These are phyloP conservation scores for Morella rubra DNA, from an alignment of 306 rosid species.

Conservation along the genomic window DNA sequence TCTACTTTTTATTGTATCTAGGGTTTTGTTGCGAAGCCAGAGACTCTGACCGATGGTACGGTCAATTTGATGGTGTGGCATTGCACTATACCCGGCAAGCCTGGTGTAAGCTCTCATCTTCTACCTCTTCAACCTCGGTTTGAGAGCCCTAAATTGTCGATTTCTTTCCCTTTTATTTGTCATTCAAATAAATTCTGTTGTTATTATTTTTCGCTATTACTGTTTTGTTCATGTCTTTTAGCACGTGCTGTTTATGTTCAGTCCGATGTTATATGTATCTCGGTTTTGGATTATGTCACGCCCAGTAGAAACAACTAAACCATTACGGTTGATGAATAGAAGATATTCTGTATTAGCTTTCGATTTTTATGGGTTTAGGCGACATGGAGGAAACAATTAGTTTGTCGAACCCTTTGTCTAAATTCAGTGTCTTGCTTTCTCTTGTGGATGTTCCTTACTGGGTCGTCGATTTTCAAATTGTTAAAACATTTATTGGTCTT, in stretches of 20 bases:
- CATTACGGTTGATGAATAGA: background rate
- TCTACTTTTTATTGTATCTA: conserved; percentile 26
- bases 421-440: too few species aligned
- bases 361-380: too few species aligned
- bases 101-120: conserved; percentile 53
- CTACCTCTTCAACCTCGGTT: background rate
- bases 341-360: background rate
- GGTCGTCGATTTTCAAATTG: background rate
- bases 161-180: too few species aligned
- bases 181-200: too few species aligned
- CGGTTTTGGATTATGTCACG: background rate
- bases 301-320: background rate
- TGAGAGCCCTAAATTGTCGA: background rate
- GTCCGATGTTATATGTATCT: background rate
- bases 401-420: background rate
- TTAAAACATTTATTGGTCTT: background rate
- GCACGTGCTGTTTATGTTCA: background rate
- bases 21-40: conserved; percentile 98
- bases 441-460: too few species aligned
- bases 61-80: conserved; percentile 95
- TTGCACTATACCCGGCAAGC: conserved; percentile 91
- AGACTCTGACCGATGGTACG: conserved; percentile 72
- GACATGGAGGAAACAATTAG: background rate
- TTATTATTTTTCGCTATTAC: background rate
- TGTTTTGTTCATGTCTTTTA: background rate